Evolutionary conservation across 805 yeast species (phyloP).

Genomic region (Hanseniaspora taiwanica): DNA sequence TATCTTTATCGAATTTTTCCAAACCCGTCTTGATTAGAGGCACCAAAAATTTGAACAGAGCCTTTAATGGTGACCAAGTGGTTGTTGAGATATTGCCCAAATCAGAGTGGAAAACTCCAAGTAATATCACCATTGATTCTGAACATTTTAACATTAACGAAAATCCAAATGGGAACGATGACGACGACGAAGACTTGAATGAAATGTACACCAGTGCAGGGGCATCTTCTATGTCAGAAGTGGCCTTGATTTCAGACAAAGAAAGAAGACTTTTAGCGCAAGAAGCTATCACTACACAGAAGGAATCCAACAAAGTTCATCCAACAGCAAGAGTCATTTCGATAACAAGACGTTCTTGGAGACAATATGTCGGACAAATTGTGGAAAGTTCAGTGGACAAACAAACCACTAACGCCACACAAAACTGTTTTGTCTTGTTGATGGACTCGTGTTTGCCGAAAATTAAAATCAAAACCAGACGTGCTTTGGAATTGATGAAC

Average conservation of each 20-base stretch:
- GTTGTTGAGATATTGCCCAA: conserved; percentile 82
- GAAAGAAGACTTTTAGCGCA: conserved; percentile 54
- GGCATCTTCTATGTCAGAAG: conserved; percentile 40
- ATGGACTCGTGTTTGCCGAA: conserved; percentile 87
- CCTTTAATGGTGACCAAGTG: conserved; percentile 85
- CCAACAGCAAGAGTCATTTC: conserved; percentile 96
- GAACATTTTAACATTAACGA: conserved; percentile 46
- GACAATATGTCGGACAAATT: conserved; percentile 89
- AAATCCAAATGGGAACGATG: conserved; percentile 40
- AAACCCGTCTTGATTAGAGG: conserved; percentile 78
- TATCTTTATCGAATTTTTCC: conserved; percentile 56
- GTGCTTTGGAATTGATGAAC: conserved; percentile 70
- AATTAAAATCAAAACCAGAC: conserved; percentile 74
- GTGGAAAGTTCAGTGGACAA: conserved; percentile 61
- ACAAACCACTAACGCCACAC: conserved; percentile 48
- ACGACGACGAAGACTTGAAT: conserved; percentile 30
- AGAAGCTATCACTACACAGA: conserved; percentile 57
- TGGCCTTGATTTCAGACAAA: conserved; percentile 22
- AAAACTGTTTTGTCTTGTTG: conserved; percentile 69
- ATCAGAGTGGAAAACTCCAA: conserved; percentile 77
- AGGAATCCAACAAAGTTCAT: conserved; percentile 37
- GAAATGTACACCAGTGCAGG: conserved; percentile 22
- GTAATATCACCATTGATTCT: conserved; percentile 68
- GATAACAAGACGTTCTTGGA: conserved; percentile 81
- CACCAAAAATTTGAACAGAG: conserved; percentile 72